Conservation (phyloP, 768 basidiomycete genomes). For the Gelatoporia subvermispora region DNA sequence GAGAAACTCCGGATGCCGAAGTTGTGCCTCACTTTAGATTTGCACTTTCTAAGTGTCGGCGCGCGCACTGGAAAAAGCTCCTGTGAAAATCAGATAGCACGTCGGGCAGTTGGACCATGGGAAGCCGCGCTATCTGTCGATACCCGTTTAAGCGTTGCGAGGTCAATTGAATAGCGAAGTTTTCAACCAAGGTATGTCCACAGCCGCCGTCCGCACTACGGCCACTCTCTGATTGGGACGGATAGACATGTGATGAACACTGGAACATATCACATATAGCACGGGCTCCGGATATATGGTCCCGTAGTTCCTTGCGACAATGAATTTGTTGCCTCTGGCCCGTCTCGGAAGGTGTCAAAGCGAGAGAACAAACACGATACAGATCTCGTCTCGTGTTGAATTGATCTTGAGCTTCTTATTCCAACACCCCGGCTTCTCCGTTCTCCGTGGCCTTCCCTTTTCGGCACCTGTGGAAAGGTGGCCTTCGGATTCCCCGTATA, state of each 20-base stretch:
- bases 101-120: conserved; percentile 14
- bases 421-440: conserved; percentile 12
- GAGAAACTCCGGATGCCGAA: conserved; percentile 16
- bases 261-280: background rate
- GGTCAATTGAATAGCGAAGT: conserved; percentile 9
- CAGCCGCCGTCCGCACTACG: conserved; percentile 2
- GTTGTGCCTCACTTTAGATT: conserved; percentile 4
- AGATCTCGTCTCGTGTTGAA: conserved; percentile 12
- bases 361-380: conserved; percentile 8
- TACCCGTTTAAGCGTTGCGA: conserved; percentile 10
- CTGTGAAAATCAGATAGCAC: conserved; percentile 13
- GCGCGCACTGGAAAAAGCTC: conserved; percentile 4
- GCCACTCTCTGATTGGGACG: conserved; percentile 11
- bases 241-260: conserved; percentile 4
- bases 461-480: conserved; percentile 16
- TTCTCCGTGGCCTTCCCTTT: conserved; percentile 12
- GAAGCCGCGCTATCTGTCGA: conserved; percentile 5
- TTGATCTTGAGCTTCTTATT: conserved; percentile 7
- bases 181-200: conserved; percentile 8
- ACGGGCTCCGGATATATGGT: conserved; percentile 3
- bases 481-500: conserved; percentile 15
- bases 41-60: conserved; percentile 4
- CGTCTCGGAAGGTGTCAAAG: conserved; percentile 10
- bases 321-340: conserved; percentile 5
- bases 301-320: background rate